A percentile compares a stretch with the other conserved stretches of the same genome.
These are phyloP conservation scores for Solanum rostratum DNA, from an alignment of 257 asterid species.

Conservation along the genomic window DNA sequence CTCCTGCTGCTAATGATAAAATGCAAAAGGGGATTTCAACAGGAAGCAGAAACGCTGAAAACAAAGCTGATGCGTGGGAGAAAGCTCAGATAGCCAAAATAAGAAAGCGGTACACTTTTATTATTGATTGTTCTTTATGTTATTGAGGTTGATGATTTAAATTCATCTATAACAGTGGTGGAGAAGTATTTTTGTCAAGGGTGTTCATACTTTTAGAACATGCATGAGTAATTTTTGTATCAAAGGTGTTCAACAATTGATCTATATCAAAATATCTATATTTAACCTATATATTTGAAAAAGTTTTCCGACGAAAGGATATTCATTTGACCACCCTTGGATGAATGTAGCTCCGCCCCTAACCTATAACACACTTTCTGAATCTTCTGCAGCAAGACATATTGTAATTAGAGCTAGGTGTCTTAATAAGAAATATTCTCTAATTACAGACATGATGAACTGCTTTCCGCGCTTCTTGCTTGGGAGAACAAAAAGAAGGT, in stretches of 20 bases:
- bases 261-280: too few species aligned
- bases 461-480: constrained; percentile 25
- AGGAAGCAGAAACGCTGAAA: constrained; percentile 11
- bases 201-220: too few species aligned
- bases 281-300: too few species aligned
- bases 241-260: too few species aligned
- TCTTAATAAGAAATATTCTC: background rate
- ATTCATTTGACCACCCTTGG: too few species aligned
- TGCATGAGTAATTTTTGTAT: too few species aligned
- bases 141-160: background rate
- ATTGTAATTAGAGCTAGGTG: background rate
- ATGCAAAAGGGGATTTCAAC: constrained; percentile 18
- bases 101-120: constrained; percentile 40
- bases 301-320: too few species aligned
- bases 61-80: constrained; percentile 56
- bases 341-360: too few species aligned
- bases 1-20: constrained; percentile 14
- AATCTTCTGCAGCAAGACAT: background rate
- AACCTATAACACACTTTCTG: background rate
- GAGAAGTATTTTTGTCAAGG: too few species aligned
- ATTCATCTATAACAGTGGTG: too few species aligned
- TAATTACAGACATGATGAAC: constrained; percentile 42
- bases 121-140: background rate
- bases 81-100: constrained; percentile 42
- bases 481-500: constrained; percentile 57